Conservation (phyloP, 192 early-diverging fungal species). For the Endogone sp. region DNA sequence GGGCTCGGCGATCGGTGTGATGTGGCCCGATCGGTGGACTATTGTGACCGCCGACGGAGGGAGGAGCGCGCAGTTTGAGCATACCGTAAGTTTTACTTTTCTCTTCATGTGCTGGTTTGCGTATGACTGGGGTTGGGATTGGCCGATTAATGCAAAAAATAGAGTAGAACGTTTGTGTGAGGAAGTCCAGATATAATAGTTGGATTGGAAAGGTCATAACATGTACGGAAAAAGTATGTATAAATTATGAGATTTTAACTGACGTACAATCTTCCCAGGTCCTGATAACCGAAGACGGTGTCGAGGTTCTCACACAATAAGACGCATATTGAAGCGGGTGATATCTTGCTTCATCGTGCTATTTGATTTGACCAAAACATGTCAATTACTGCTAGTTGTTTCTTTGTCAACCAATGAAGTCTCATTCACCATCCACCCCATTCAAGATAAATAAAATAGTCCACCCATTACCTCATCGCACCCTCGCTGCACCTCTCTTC, state of each 20-base stretch:
- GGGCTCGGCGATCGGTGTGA: conserved; percentile 59
- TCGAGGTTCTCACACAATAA: conserved; percentile 61
- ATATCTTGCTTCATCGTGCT: too few species aligned
- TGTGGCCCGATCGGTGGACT: conserved; percentile 90
- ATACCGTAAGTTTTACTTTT: conserved; percentile 42
- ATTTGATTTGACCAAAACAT: too few species aligned
- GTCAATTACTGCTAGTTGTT: too few species aligned
- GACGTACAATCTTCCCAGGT: conserved; percentile 26
- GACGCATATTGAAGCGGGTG: too few species aligned
- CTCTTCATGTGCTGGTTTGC: not conserved
- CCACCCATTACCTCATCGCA: not conserved
- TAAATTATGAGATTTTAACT: too few species aligned
- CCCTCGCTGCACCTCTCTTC: not conserved
- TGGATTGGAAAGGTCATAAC: too few species aligned
- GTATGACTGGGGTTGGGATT: not conserved
- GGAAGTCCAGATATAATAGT: too few species aligned
- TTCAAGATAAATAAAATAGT: too few species aligned
- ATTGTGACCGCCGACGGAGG: conserved; percentile 73
- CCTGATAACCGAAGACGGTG: conserved; percentile 57
- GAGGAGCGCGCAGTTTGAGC: conserved; percentile 86
- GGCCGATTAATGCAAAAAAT: not conserved
- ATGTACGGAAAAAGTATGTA: too few species aligned
- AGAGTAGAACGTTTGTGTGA: not conserved
- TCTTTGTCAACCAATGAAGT: too few species aligned
- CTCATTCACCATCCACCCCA: too few species aligned